Base-by-base conservation (phyloP, 139 green algal genomes). In the Picocystis salinarum region DNA sequence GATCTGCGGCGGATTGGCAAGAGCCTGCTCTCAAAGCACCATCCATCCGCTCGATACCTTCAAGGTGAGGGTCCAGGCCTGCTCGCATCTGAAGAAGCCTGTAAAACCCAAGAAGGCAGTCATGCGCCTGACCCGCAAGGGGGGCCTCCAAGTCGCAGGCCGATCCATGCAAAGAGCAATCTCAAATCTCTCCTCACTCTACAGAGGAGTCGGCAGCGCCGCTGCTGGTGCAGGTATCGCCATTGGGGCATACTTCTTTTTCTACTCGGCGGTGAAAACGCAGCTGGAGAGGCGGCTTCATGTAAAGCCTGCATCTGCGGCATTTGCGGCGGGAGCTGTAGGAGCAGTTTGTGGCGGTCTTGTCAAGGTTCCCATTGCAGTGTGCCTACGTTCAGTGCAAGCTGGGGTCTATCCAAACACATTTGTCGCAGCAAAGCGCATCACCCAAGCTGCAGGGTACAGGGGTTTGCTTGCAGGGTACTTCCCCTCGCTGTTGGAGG, bases 161-260 rank as follows among this genome's bases (percentile, higher is more conserved):
- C 31, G 31, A 17, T 37, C 31, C 31, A 13, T 15, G 13, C 13
- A 13, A 13, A 37, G 13, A 15, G 13, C 15, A 13, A 15, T 19
- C 31, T 37, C 13, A 37, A 13, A 37, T 13, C 31, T 13, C 31
- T 13, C 31, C 31, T 13, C 31, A 34, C 56, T 90, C 26, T 90
- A 90, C 67, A 64, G 61, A 39, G 84, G 84, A 20, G 80, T 93
- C 3, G 46, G 85, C 6, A 75, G 80, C 6, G 84, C 84, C 3
- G 84, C 82, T 24, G 75, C 55, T 28, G 84, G 84, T 2, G 85
- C 85, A 5, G 85, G 85, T 42, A 82, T 95, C 45, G 77, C 76
- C 39, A 90, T 95, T 40, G 85, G 85, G 33, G 67, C 85, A 6
- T 95, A 95, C 61, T 95, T 91, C 67, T 74, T 75, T 3, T 84